Conservation (phyloP, 2,329 filamentous ascomycete species). For the Aureobasidium sp. region DNA sequence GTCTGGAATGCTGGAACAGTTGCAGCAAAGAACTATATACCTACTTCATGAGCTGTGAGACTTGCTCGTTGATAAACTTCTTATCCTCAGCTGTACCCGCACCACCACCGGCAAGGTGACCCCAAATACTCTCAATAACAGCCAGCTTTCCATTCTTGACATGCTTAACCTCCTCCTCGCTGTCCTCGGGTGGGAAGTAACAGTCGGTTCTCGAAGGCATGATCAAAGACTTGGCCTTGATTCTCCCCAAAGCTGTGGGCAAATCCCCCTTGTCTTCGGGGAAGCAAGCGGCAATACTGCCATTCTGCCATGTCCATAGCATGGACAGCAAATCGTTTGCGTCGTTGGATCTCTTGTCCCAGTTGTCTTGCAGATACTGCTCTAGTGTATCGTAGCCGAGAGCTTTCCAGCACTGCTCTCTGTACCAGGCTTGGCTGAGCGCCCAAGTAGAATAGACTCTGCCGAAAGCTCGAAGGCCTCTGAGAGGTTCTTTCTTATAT, state of each 20-base stretch:
- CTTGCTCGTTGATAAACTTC: constrained; percentile 25
- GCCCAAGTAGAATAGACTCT: constrained; percentile 36
- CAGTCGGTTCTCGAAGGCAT: constrained; percentile 36
- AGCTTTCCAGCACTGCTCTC: constrained; percentile 31
- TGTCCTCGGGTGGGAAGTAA: constrained; percentile 37
- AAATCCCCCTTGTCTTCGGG: constrained; percentile 27
- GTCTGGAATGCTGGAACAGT: no score
- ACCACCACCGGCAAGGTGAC: constrained; percentile 36
- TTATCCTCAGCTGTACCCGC: constrained; percentile 30
- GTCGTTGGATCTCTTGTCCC: constrained; percentile 21
- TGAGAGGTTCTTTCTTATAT: constrained; percentile 23
- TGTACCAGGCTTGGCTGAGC: constrained; percentile 36
- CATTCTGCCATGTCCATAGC: constrained; percentile 37
- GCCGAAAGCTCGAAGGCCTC: constrained; percentile 32
- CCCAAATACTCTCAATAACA: constrained; percentile 35
- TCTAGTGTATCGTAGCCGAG: constrained; percentile 28
- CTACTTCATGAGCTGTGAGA: constrained; percentile 19
- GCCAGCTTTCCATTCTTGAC: constrained; percentile 28
- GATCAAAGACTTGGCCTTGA: constrained; percentile 32
- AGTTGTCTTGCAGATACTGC: constrained; percentile 28
- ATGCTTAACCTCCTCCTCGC: constrained; percentile 30
- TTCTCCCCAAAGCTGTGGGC: constrained; percentile 29
- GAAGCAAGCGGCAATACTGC: constrained; percentile 31
- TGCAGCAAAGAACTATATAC: background rate
- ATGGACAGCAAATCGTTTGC: constrained; percentile 34